Evolutionary conservation across 1,284 basidiomycete species (phyloP).

Genomic region (Hymenochaete sp.): DNA sequence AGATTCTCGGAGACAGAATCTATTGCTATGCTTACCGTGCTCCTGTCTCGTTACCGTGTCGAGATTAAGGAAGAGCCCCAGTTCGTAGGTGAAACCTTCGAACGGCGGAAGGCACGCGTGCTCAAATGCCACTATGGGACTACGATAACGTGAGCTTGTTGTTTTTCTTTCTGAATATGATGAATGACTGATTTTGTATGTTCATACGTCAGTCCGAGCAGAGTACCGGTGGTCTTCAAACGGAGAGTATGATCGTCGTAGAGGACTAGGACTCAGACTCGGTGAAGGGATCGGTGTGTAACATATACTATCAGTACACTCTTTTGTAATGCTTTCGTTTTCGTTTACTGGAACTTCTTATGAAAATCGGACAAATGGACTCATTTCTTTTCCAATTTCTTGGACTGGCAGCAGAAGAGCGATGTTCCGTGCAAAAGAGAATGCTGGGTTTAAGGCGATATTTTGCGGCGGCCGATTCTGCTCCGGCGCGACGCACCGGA

Average conservation of each 20-base stretch:
- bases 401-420: constrained; percentile 22
- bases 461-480: no score
- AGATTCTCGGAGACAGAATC: constrained; percentile 17
- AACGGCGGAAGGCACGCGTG: constrained; percentile 25
- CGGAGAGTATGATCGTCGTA: constrained; percentile 3
- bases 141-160: constrained; percentile 23
- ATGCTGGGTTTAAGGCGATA: no score
- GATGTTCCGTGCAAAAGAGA: no score
- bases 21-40: constrained; percentile 12
- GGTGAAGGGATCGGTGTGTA: neutral
- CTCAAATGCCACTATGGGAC: constrained; percentile 20
- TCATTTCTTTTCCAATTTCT: constrained; percentile 15
- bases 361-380: neutral
- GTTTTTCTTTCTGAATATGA: neutral
- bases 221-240: constrained; percentile 17
- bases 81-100: constrained; percentile 26
- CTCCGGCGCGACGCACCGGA: no score
- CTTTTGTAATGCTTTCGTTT: neutral
- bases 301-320: neutral
- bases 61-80: constrained; percentile 26
- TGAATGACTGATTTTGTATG: neutral
- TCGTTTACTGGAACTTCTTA: neutral
- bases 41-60: constrained; percentile 14
- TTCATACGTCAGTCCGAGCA: constrained; percentile 9
- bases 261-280: no score